Evolutionary conservation across 2,329 filamentous ascomycete species (phyloP).

Genomic region (Fusarium secorum): DNA sequence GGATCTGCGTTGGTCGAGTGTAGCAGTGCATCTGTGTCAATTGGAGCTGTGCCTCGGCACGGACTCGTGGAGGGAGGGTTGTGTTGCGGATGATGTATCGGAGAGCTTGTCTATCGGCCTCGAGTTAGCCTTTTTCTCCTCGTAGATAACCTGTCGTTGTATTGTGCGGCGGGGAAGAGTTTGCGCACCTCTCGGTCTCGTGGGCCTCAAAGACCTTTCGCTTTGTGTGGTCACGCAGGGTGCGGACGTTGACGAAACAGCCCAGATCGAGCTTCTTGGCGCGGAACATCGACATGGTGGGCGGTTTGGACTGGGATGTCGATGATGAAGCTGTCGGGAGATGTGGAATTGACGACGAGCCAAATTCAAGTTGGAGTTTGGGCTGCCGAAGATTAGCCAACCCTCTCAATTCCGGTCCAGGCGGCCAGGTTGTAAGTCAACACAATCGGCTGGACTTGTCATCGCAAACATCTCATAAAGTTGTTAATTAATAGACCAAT

Average conservation of each 20-base stretch:
- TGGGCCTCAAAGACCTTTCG: slow-evolving; percentile 87
- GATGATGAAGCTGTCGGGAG: slow-evolving; percentile 25
- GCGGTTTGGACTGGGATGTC: slow-evolving; percentile 20
- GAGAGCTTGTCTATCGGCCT: slow-evolving; percentile 76
- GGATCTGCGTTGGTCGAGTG: slow-evolving; percentile 90
- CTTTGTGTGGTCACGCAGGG: slow-evolving; percentile 96
- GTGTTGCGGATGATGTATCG: slow-evolving; percentile 95
- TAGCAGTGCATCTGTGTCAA: slow-evolving; percentile 96
- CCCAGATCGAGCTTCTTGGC: slow-evolving; percentile 89
- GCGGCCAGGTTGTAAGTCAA: background rate
- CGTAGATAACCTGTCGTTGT: accelerated
- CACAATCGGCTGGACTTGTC: background rate
- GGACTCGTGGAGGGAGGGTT: slow-evolving; percentile 78
- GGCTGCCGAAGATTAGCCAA: slow-evolving; percentile 24
- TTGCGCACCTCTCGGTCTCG: slow-evolving; percentile 83
- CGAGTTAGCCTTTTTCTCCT: slow-evolving; percentile 2
- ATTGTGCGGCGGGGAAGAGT: slow-evolving; percentile 1
- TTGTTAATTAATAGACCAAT: accelerated
- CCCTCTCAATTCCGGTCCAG: accelerated
- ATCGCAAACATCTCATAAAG: too few species aligned
- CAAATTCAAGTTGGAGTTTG: slow-evolving; percentile 12
- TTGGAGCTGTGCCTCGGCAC: slow-evolving; percentile 92
- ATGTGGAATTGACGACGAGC: slow-evolving; percentile 13
- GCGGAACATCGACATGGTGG: slow-evolving; percentile 83
- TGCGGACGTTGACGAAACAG: slow-evolving; percentile 84